Evolutionary conservation across 768 basidiomycete species (phyloP).

Genomic region (Mrakia hoshinonis): DNA sequence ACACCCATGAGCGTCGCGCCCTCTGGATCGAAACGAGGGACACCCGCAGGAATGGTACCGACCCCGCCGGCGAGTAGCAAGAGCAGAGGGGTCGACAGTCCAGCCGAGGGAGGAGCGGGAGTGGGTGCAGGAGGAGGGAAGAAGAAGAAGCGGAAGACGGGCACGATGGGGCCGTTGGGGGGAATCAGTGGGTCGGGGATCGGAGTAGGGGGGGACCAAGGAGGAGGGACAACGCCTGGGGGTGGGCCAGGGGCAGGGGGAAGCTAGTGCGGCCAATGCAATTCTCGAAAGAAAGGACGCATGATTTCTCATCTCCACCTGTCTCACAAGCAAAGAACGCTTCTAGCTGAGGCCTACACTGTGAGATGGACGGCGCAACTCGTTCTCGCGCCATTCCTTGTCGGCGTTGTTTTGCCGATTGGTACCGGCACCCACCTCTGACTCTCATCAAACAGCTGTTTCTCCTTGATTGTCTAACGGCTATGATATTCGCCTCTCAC

Average conservation of each 20-base stretch:
- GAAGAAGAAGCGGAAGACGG: constrained; percentile 11
- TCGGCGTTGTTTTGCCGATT: no score
- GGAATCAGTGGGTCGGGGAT: background rate
- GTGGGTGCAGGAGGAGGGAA: background rate
- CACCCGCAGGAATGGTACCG: constrained; percentile 20
- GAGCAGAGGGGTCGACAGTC: background rate
- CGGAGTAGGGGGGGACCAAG: background rate
- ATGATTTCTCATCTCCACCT: no score
- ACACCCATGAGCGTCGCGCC: background rate
- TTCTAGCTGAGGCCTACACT: no score
- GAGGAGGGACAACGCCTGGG: background rate
- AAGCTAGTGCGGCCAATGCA: no score
- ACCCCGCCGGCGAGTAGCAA: constrained; percentile 17
- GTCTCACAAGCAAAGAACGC: no score
- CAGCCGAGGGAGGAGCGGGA: background rate
- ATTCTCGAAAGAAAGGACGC: no score
- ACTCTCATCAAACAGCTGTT: no score
- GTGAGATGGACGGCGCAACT: no score
- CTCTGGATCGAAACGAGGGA: background rate
- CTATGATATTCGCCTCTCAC: no score
- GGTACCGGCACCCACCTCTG: no score
- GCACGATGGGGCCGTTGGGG: background rate
- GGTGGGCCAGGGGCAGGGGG: background rate
- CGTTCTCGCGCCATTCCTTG: no score
- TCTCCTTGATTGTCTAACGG: no score